phyloP scores from a whole-genome alignment of 2,329 filamentous ascomycete genomes.

The Aciculosporium take region DNA sequence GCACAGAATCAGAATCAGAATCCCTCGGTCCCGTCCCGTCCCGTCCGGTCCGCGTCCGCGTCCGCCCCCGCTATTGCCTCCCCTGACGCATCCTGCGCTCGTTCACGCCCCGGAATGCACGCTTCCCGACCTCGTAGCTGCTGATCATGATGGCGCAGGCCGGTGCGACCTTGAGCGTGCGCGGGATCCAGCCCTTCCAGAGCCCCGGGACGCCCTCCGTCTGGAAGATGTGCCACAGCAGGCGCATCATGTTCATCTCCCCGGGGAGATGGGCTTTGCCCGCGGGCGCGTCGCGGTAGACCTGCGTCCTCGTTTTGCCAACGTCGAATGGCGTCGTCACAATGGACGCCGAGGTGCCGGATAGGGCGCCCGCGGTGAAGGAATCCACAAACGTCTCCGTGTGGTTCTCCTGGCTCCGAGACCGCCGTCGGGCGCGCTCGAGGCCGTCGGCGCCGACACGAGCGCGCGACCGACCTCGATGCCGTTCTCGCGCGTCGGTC shows the following conservation, averaged over 20 bases:
- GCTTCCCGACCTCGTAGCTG: constrained; percentile 92
- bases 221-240: constrained; percentile 82
- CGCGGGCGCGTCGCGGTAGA: constrained; percentile 45
- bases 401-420: constrained; percentile 55
- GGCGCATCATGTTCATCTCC: constrained; percentile 60
- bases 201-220: constrained; percentile 70
- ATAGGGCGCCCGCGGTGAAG: constrained; percentile 71
- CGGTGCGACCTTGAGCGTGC: constrained; percentile 87
- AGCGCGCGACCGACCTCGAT: constrained; percentile 25
- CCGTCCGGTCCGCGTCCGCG: background rate
- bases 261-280: constrained; percentile 43
- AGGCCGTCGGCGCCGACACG: constrained; percentile 24
- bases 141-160: constrained; percentile 99
- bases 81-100: constrained; percentile 20
- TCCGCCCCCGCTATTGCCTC: background rate
- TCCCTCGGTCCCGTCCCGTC: background rate
- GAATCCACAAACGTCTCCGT: constrained; percentile 72
- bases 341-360: constrained; percentile 73
- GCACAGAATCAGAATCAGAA: background rate
- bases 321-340: constrained; percentile 94
- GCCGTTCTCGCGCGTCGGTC: constrained; percentile 49
- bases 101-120: constrained; percentile 66
- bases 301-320: constrained; percentile 87
- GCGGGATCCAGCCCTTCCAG: constrained; percentile 82
- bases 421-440: constrained; percentile 33